Evolutionary conservation across 768 basidiomycete genomes (phyloP).

Genomic region (Suillus clintonianus): DNA sequence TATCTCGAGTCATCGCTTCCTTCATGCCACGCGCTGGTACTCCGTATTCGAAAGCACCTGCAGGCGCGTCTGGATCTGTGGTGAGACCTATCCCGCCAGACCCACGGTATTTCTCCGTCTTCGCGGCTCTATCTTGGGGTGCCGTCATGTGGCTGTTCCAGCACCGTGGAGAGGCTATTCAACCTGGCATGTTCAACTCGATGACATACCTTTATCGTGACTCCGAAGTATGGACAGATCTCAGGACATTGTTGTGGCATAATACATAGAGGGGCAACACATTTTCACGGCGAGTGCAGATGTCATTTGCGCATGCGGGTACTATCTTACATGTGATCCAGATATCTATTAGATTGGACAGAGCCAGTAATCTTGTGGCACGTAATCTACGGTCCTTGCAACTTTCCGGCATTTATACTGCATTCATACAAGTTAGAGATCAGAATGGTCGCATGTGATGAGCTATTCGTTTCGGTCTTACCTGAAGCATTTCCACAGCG

Average conservation of each 20-base stretch:
- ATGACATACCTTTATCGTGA: slow-evolving; percentile 97
- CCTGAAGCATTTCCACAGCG: slow-evolving; percentile 69
- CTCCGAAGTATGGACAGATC: slow-evolving; percentile 81
- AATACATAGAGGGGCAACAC: slow-evolving; percentile 54
- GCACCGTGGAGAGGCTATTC: slow-evolving; percentile 84
- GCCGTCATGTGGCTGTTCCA: slow-evolving; percentile 96
- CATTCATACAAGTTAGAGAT: slow-evolving; percentile 6
- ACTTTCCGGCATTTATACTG: slow-evolving; percentile 68
- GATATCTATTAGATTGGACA: slow-evolving; percentile 17
- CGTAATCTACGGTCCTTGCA: slow-evolving; percentile 52
- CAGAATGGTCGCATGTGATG: not conserved
- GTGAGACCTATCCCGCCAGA: slow-evolving; percentile 82
- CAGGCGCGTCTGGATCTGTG: slow-evolving; percentile 40
- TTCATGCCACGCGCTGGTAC: slow-evolving; percentile 79
- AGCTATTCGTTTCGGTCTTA: slow-evolving; percentile 31
- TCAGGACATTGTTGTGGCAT: slow-evolving; percentile 89
- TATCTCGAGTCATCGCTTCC: slow-evolving; percentile 88
- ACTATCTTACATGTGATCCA: slow-evolving; percentile 7
- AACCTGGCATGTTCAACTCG: slow-evolving; percentile 95
- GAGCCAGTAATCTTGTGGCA: slow-evolving; percentile 23
- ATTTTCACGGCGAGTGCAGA: slow-evolving; percentile 6
- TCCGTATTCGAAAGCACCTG: slow-evolving; percentile 50
- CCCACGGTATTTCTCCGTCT: slow-evolving; percentile 79
- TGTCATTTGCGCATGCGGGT: not conserved
- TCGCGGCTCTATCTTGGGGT: slow-evolving; percentile 91